Conservation (phyloP, 2,329 filamentous ascomycete species). For the Penicillium fuscoglaucum region DNA sequence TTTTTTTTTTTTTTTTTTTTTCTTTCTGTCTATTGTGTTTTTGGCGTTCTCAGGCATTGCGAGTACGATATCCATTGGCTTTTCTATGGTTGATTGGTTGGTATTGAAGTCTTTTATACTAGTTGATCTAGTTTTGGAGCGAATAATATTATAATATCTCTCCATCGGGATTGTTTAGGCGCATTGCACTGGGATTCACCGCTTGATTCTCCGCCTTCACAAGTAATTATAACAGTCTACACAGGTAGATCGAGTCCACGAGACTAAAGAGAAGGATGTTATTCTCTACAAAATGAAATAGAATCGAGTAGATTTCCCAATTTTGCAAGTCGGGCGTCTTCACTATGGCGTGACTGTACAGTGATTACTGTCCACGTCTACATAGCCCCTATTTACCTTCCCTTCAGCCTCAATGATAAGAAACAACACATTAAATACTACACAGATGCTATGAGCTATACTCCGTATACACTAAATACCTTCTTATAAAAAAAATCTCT, state of each 20-base stretch:
- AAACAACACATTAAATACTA: neutral
- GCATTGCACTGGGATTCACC: neutral
- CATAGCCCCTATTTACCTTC: neutral
- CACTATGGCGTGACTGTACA: neutral
- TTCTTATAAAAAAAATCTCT: neutral
- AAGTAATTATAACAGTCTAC: too few relatives aligned
- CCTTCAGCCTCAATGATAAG: neutral
- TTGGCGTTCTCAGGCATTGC: slow-evolving; percentile 25
- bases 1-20: too few relatives aligned
- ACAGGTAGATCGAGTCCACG: too few relatives aligned
- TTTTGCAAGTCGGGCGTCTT: neutral
- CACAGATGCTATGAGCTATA: too few relatives aligned
- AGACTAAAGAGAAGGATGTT: neutral
- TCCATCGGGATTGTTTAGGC: neutral
- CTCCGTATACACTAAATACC: too few relatives aligned
- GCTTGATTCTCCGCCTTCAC: neutral
- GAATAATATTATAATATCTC: neutral
- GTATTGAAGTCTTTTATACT: neutral
- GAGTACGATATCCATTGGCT: slow-evolving; percentile 31
- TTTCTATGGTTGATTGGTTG: slow-evolving; percentile 16
- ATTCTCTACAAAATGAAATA: neutral
- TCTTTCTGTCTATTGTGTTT: slow-evolving; percentile 3
- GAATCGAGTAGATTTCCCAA: neutral
- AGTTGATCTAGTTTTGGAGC: slow-evolving; percentile 13
- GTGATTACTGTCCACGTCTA: too few relatives aligned